Conservation (phyloP, 495 filamentous ascomycete species). For the Aspergillus nidulans region DNA sequence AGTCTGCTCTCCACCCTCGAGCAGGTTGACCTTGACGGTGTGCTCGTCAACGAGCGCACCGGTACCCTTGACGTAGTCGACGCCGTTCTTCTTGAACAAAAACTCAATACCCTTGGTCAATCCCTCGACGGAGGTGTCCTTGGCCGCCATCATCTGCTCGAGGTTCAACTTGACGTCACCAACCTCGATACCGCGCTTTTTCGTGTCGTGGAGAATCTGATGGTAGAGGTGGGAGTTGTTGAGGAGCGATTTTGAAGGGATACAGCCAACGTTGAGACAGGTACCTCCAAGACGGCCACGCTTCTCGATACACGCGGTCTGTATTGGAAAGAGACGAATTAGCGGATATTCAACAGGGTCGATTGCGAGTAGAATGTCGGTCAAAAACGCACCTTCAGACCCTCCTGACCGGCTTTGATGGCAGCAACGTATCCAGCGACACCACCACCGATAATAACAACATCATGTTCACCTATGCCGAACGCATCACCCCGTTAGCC, state of each 20-base stretch:
- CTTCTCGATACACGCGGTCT: slow-evolving; percentile 99
- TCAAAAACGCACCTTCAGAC: slow-evolving; percentile 72
- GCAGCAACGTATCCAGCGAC: slow-evolving; percentile 98
- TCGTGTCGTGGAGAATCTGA: slow-evolving; percentile 93
- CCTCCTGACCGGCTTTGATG: slow-evolving; percentile 97
- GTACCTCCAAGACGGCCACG: slow-evolving; percentile 92
- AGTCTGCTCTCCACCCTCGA: slow-evolving; percentile 84
- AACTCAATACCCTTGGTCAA: slow-evolving; percentile 97
- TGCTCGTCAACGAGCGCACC: slow-evolving; percentile 83
- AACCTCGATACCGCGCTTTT: slow-evolving; percentile 94
- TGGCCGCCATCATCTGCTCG: slow-evolving; percentile 93
- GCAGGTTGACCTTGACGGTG: slow-evolving; percentile 83
- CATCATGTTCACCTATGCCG: slow-evolving; percentile 73
- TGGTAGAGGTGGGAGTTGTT: slow-evolving; percentile 99
- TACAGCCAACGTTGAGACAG: slow-evolving; percentile 98
- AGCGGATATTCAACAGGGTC: slow-evolving; percentile 8
- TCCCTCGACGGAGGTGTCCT: slow-evolving; percentile 82
- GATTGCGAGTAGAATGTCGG: neutral
- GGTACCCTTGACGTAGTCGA: slow-evolving; percentile 92
- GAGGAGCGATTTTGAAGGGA: slow-evolving; percentile 97
- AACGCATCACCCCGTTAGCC: slow-evolving; percentile 22
- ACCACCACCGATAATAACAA: slow-evolving; percentile 94
- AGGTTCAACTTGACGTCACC: slow-evolving; percentile 96
- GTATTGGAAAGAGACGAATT: slow-evolving; percentile 10
- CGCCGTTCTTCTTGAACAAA: slow-evolving; percentile 97